Evolutionary conservation across 1,284 basidiomycete species (phyloP).

Genomic region (Boletellus deceptivus): DNA sequence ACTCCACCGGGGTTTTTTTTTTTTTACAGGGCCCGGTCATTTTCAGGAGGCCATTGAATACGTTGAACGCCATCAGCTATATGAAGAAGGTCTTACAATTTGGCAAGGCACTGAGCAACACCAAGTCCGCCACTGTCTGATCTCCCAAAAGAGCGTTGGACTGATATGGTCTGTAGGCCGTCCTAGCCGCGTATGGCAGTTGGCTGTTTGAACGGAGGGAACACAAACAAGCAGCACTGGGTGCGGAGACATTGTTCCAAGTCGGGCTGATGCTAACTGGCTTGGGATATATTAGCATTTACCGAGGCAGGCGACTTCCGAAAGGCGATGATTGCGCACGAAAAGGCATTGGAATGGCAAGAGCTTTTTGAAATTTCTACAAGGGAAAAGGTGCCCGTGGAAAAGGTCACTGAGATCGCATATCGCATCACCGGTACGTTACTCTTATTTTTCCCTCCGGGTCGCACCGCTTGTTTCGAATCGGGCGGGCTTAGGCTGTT

Average conservation of each 20-base stretch:
- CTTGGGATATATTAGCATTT: slow-evolving; percentile 56
- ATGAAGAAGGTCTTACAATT: slow-evolving; percentile 68
- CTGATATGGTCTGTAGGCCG: slow-evolving; percentile 35
- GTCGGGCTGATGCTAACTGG: slow-evolving; percentile 5
- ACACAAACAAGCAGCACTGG: slow-evolving; percentile 79
- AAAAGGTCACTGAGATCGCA: slow-evolving; percentile 61
- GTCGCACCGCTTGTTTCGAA: background rate
- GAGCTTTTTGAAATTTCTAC: slow-evolving; percentile 84
- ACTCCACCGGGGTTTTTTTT: slow-evolving; percentile 6
- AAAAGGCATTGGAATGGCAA: slow-evolving; percentile 86
- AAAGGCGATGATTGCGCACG: slow-evolving; percentile 84
- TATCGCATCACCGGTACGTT: slow-evolving; percentile 73
- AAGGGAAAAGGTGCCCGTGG: slow-evolving; percentile 41
- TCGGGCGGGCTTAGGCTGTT: slow-evolving; percentile 1
- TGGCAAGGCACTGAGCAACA: slow-evolving; percentile 69
- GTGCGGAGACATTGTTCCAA: slow-evolving; percentile 39
- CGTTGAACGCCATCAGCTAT: slow-evolving; percentile 77
- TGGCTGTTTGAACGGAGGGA: slow-evolving; percentile 86
- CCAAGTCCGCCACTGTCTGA: slow-evolving; percentile 44
- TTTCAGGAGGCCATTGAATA: slow-evolving; percentile 85
- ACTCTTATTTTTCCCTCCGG: background rate
- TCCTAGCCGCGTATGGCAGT: slow-evolving; percentile 85
- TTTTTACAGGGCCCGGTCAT: slow-evolving; percentile 47
- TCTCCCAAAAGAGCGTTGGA: slow-evolving; percentile 1
- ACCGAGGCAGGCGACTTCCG: slow-evolving; percentile 56